Conservation (phyloP, 495 filamentous ascomycete species). For the Tuber umbilicatum region DNA sequence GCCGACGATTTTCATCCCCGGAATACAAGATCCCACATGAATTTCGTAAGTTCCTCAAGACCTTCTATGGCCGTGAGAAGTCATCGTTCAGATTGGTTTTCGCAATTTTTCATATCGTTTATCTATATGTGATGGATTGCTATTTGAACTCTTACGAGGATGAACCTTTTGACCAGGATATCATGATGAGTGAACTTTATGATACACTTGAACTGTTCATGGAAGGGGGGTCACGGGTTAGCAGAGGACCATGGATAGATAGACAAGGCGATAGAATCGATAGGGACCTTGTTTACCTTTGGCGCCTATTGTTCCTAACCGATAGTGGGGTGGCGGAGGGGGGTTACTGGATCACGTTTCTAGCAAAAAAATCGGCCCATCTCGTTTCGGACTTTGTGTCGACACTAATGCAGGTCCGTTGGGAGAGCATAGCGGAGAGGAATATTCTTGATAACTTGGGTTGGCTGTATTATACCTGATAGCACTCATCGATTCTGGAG, state of each 20-base stretch:
- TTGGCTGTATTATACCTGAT: too few relatives aligned
- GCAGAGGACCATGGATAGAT: not conserved
- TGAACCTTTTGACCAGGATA: not conserved
- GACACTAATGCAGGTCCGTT: too few relatives aligned
- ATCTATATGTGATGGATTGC: not conserved
- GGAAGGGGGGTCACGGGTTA: not conserved
- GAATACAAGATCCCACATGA: not conserved
- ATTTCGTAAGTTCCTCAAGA: not conserved
- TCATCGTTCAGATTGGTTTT: not conserved
- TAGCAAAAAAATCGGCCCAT: rapidly evolving
- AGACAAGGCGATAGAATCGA: not conserved
- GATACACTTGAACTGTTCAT: not conserved
- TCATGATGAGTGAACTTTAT: not conserved
- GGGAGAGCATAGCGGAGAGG: not conserved
- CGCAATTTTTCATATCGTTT: not conserved
- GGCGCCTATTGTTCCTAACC: not conserved
- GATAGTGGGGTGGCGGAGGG: not conserved
- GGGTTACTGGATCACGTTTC: not conserved
- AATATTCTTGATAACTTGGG: not conserved
- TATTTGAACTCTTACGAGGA: not conserved
- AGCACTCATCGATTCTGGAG: too few relatives aligned
- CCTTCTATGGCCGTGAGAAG: not conserved
- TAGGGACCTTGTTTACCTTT: not conserved
- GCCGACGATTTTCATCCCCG: not conserved
- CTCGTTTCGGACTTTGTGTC: not conserved